phyloP scores from a whole-genome alignment of 2,329 filamentous ascomycete species.

The Penicillium sp. region DNA sequence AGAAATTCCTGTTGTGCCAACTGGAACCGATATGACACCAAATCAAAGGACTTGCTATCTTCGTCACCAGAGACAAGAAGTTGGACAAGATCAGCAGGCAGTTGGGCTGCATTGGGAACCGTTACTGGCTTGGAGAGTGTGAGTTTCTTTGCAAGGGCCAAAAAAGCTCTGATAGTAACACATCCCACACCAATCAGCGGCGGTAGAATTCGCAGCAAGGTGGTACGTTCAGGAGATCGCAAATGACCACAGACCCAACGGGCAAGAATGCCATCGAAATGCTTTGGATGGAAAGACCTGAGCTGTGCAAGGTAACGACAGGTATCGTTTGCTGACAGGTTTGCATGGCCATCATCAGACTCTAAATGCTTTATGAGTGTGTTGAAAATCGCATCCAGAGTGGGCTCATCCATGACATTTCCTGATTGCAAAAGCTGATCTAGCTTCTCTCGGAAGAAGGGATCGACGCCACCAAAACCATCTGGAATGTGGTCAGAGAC shows the following conservation, averaged over 20 bases:
- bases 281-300: constrained; percentile 44
- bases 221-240: constrained; percentile 35
- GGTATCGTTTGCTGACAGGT: constrained; percentile 36
- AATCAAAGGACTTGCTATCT: constrained; percentile 25
- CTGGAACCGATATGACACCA: constrained; percentile 44
- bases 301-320: constrained; percentile 46
- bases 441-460: constrained; percentile 46
- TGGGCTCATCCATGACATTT: constrained; percentile 48
- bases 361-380: constrained; percentile 43
- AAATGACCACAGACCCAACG: constrained; percentile 45
- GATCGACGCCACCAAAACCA: constrained; percentile 39
- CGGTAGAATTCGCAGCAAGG: constrained; percentile 36
- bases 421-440: constrained; percentile 49
- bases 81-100: constrained; percentile 35
- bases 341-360: constrained; percentile 28
- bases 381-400: constrained; percentile 44
- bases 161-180: constrained; percentile 43
- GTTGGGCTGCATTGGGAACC: constrained; percentile 29
- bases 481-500: constrained; percentile 50
- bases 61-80: constrained; percentile 30
- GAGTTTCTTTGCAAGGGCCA: constrained; percentile 38
- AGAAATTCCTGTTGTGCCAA: constrained; percentile 43
- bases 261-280: constrained; percentile 45
- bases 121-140: constrained; percentile 24
- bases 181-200: constrained; percentile 49